Conservation (phyloP, 1,139 yeast species). For the Kodamaea arcana region DNA sequence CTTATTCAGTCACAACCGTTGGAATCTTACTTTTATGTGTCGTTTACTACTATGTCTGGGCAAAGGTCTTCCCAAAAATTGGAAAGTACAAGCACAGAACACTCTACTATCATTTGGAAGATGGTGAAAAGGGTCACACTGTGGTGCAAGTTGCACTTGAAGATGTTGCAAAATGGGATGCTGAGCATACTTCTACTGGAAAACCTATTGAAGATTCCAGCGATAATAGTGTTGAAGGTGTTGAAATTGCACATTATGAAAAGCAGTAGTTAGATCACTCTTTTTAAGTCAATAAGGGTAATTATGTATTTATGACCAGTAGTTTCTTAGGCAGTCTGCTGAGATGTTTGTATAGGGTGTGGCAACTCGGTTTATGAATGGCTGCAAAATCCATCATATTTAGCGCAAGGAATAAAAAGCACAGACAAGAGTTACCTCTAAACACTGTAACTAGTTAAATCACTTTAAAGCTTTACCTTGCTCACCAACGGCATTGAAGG, state of each 20-base stretch:
- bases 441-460: no score
- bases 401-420: no score
- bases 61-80: conserved; percentile 30
- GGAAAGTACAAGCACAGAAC: conserved; percentile 31
- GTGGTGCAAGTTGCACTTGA: conserved; percentile 31
- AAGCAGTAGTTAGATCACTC: neutral
- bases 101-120: conserved; percentile 24
- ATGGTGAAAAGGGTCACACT: conserved; percentile 39
- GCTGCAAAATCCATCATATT: no score
- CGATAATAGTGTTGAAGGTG: conserved; percentile 5
- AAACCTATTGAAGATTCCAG: conserved; percentile 4
- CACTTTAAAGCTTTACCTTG: no score
- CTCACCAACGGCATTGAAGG: no score
- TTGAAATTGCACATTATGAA: neutral
- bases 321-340: no score
- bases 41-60: conserved; percentile 34
- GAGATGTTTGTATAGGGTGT: no score
- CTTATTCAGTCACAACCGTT: conserved; percentile 24
- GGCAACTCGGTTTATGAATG: no score
- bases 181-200: conserved; percentile 18
- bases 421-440: no score
- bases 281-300: no score
- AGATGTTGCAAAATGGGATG: conserved; percentile 32
- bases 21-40: conserved; percentile 30
- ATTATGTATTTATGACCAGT: no score